These are phyloP conservation scores for Beauveria pseudobassiana DNA, from an alignment of 2,329 filamentous ascomycete genomes.

Conservation along the genomic window DNA sequence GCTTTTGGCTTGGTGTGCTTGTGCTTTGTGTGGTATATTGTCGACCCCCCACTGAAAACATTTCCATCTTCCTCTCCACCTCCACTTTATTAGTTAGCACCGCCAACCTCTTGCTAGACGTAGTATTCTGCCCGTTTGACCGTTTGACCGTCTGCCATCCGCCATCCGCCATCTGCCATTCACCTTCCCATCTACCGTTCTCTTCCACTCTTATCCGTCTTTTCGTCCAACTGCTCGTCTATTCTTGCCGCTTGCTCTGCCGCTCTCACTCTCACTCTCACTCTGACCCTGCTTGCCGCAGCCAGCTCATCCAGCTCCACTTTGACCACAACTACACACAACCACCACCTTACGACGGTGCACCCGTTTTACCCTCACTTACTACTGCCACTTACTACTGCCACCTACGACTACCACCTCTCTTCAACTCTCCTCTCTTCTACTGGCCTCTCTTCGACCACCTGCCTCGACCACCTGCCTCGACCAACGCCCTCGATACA, in stretches of 20 bases:
- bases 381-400: background rate
- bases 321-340: background rate
- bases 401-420: background rate
- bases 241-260: background rate
- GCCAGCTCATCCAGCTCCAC: background rate
- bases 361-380: background rate
- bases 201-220: background rate
- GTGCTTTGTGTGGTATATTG: no score
- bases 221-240: background rate
- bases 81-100: slow-evolving; percentile 4
- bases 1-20: background rate
- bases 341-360: background rate
- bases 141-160: background rate
- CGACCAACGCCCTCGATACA: background rate
- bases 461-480: background rate
- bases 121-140: background rate
- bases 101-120: background rate
- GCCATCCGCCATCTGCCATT: background rate
- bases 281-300: background rate
- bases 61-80: background rate
- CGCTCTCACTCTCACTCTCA: background rate
- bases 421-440: background rate
- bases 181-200: no score
- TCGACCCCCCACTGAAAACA: background rate
- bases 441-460: background rate